Evolutionary conservation across 2,329 filamentous ascomycete genomes (phyloP).

Genomic region (Emericellopsis atlantica): DNA sequence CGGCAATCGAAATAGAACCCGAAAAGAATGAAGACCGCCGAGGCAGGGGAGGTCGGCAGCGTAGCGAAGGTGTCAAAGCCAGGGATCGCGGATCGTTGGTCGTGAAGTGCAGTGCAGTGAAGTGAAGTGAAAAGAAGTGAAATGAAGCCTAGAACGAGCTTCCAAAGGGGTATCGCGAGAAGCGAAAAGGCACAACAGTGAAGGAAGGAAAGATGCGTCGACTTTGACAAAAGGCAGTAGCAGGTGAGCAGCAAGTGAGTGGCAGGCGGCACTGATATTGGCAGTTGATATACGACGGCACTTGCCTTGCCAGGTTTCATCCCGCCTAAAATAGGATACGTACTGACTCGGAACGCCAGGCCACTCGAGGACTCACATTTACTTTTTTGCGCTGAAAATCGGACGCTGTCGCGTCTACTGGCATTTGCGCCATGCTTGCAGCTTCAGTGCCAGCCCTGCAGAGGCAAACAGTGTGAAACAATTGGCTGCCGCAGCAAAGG

Average conservation of each 20-base stretch:
- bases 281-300: too few relatives aligned
- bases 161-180: neutral
- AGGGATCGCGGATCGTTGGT: too few relatives aligned
- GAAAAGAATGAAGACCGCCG: neutral
- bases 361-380: too few relatives aligned
- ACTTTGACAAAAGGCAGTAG: neutral
- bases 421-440: neutral
- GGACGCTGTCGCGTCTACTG: neutral
- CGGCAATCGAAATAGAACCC: neutral
- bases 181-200: neutral
- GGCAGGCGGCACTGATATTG: too few relatives aligned
- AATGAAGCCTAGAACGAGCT: too few relatives aligned
- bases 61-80: too few relatives aligned
- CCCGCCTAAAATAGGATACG: too few relatives aligned
- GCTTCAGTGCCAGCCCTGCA: neutral
- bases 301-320: too few relatives aligned
- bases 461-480: slow-evolving; percentile 3
- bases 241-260: too few relatives aligned
- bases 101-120: neutral
- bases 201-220: neutral
- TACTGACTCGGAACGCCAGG: too few relatives aligned
- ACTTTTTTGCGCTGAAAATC: neutral
- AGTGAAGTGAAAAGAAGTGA: too few relatives aligned
- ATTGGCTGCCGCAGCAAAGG: slow-evolving; percentile 1
- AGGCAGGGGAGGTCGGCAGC: too few relatives aligned